phyloP scores from a whole-genome alignment of 73 alveolate species.

The Paramecium pentaurelia region DNA sequence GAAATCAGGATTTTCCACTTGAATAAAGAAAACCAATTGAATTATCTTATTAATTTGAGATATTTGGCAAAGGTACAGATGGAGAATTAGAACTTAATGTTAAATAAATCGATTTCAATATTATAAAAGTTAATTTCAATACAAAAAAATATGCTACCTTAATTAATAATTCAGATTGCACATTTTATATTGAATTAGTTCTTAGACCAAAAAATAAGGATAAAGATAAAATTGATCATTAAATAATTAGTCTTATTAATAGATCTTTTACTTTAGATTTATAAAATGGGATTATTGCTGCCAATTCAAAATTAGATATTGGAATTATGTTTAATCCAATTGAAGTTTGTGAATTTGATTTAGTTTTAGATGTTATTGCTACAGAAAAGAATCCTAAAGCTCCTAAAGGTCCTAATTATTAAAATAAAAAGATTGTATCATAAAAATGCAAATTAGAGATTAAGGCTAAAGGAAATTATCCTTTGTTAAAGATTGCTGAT shows the following conservation, averaged over 20 bases:
- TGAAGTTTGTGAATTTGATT: conserved; percentile 83
- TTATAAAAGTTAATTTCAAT: conserved; percentile 93
- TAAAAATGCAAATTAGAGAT: conserved; percentile 74
- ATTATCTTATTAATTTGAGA: conserved; percentile 70
- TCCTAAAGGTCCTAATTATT: conserved; percentile 64
- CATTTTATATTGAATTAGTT: conserved; percentile 86
- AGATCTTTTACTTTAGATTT: conserved; percentile 87
- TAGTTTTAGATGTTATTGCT: conserved; percentile 86
- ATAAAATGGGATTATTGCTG: conserved; percentile 92
- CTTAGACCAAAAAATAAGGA: conserved; percentile 79
- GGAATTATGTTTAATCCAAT: conserved; percentile 93
- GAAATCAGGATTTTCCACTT: conserved; percentile 68
- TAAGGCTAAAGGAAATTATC: conserved; percentile 96
- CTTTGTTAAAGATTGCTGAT: conserved; percentile 91
- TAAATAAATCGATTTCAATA: conserved; percentile 85
- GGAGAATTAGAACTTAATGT: conserved; percentile 91
- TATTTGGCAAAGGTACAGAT: conserved; percentile 93
- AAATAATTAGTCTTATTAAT: conserved; percentile 61
- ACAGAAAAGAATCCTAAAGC: conserved; percentile 87
- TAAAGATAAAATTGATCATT: conserved; percentile 58
- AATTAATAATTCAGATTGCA: conserved; percentile 88
- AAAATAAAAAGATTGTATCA: conserved; percentile 69
- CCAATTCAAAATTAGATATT: conserved; percentile 91
- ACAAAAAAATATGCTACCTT: conserved; percentile 83
- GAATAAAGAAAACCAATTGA: conserved; percentile 71